Conservation (phyloP, 1,284 basidiomycete species). For the Irpex lacteus region DNA sequence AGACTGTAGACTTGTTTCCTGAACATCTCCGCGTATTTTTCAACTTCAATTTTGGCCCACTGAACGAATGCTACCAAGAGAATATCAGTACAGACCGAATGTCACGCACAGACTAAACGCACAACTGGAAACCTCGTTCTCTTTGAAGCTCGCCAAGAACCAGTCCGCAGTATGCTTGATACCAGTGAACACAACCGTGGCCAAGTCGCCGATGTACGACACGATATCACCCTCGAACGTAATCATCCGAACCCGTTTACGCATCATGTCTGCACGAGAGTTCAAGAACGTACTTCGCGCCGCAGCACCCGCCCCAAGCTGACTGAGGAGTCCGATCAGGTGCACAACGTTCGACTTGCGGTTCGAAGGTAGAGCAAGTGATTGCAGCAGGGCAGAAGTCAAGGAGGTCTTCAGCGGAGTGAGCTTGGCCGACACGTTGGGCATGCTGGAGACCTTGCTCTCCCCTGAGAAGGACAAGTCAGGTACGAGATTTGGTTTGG, state of each 20-base stretch:
- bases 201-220: slow-evolving; percentile 77
- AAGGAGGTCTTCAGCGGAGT: slow-evolving; percentile 70
- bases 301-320: slow-evolving; percentile 75
- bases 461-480: slow-evolving; percentile 45
- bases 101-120: too few relatives aligned
- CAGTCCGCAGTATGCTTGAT: slow-evolving; percentile 97
- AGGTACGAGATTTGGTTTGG: not conserved
- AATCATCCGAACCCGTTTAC: slow-evolving; percentile 78
- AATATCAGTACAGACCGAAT: slow-evolving; percentile 10
- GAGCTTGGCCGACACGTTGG: slow-evolving; percentile 57
- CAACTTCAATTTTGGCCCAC: slow-evolving; percentile 90
- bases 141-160: slow-evolving; percentile 95
- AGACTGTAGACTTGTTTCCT: slow-evolving; percentile 88
- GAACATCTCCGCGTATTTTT: slow-evolving; percentile 84
- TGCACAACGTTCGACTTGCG: slow-evolving; percentile 76
- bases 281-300: slow-evolving; percentile 84
- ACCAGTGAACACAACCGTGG: slow-evolving; percentile 82
- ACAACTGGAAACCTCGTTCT: slow-evolving; percentile 92
- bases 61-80: slow-evolving; percentile 76
- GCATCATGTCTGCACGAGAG: slow-evolving; percentile 76
- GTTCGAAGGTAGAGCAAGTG: slow-evolving; percentile 73
- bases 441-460: slow-evolving; percentile 55
- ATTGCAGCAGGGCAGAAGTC: slow-evolving; percentile 68
- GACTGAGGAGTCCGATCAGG: slow-evolving; percentile 71
- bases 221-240: slow-evolving; percentile 90